Evolutionary conservation across 805 yeast genomes (phyloP).

Genomic region (Vanderwaltozyma polyspora): DNA sequence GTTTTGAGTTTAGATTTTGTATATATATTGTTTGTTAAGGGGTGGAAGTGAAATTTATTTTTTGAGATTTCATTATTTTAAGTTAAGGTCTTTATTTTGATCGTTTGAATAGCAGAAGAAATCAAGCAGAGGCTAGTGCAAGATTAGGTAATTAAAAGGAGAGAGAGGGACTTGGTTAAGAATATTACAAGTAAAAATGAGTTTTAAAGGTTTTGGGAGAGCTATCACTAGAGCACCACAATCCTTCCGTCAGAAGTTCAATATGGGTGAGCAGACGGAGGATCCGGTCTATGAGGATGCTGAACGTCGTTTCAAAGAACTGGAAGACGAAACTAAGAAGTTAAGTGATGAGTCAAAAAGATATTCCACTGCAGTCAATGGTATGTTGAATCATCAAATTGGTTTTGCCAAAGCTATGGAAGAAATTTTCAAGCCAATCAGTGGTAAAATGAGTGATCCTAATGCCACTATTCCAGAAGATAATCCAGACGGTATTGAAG

Average conservation of each 20-base stretch:
- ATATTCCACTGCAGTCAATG: constrained; percentile 84
- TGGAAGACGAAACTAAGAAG: constrained; percentile 82
- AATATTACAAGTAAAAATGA: too few species aligned
- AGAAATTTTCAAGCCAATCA: constrained; percentile 90
- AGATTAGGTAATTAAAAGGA: too few species aligned
- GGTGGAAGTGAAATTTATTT: too few species aligned
- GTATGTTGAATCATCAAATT: constrained; percentile 86
- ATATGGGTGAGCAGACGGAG: constrained; percentile 68
- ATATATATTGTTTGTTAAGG: too few species aligned
- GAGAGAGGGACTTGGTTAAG: too few species aligned
- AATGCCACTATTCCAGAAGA: constrained; percentile 79
- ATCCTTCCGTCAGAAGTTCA: constrained; percentile 75
- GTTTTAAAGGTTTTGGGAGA: constrained; percentile 79
- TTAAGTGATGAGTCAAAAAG: constrained; percentile 82
- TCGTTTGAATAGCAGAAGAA: too few species aligned
- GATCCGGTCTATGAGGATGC: constrained; percentile 93
- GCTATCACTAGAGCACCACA: constrained; percentile 85
- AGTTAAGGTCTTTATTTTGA: too few species aligned
- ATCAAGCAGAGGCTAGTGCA: too few species aligned
- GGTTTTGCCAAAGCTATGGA: constrained; percentile 94
- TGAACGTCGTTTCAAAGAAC: constrained; percentile 87
- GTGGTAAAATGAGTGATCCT: constrained; percentile 87
- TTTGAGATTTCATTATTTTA: too few species aligned
- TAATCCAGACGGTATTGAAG: constrained; percentile 92
- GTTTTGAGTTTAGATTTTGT: too few species aligned